These are phyloP conservation scores for Tuber calosporum DNA, from an alignment of 495 filamentous ascomycete species.

Conservation along the genomic window DNA sequence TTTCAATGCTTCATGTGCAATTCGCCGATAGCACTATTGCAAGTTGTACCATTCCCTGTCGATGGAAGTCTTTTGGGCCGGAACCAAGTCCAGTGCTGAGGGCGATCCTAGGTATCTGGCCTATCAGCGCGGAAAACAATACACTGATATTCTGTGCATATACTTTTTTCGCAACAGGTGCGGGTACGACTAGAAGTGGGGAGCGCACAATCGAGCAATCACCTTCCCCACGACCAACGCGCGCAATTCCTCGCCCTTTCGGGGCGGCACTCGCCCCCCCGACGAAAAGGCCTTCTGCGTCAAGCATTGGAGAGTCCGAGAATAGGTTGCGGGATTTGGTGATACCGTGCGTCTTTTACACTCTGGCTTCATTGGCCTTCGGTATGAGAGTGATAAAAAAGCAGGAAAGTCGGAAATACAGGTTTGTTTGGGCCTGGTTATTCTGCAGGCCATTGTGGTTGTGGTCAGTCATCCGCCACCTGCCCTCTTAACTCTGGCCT, in stretches of 20 bases:
- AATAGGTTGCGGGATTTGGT: slow-evolving; percentile 32
- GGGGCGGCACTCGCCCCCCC: slow-evolving; percentile 32
- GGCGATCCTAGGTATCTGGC: slow-evolving; percentile 17
- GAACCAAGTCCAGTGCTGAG: slow-evolving; percentile 17
- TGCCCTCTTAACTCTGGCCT: slow-evolving; percentile 33
- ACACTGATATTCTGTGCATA: slow-evolving; percentile 31
- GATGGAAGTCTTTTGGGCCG: slow-evolving; percentile 35
- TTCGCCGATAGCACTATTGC: slow-evolving; percentile 32
- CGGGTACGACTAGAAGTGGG: slow-evolving; percentile 32
- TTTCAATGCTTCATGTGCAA: slow-evolving; percentile 30
- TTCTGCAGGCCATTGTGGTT: slow-evolving; percentile 27
- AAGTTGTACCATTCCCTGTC: slow-evolving; percentile 36
- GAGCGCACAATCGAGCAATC: slow-evolving; percentile 28
- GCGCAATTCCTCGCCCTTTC: slow-evolving; percentile 22
- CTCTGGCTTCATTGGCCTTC: slow-evolving; percentile 22
- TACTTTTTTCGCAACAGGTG: slow-evolving; percentile 32
- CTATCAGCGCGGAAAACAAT: slow-evolving; percentile 29
- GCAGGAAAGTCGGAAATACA: slow-evolving; percentile 33
- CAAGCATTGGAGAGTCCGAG: slow-evolving; percentile 35
- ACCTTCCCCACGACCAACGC: slow-evolving; percentile 21
- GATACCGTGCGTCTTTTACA: slow-evolving; percentile 36
- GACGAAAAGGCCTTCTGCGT: slow-evolving; percentile 31
- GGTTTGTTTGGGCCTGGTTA: slow-evolving; percentile 25
- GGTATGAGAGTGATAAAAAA: slow-evolving; percentile 31
- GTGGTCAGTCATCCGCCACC: slow-evolving; percentile 28